phyloP scores from a whole-genome alignment of 2,329 filamentous ascomycete genomes.

The Penicillium sp. region DNA sequence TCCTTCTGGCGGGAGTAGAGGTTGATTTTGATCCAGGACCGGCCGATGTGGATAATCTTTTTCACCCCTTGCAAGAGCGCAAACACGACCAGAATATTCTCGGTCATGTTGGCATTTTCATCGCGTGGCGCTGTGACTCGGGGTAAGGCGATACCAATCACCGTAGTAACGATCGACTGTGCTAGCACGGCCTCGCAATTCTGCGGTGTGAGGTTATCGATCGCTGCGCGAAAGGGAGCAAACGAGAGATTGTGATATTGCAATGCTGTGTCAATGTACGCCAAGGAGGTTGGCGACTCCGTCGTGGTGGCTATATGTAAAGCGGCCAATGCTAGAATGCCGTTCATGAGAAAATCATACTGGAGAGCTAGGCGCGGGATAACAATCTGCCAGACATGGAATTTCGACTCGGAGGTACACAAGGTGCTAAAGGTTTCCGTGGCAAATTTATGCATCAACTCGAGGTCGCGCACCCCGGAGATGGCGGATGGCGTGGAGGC shows the following conservation, averaged over 20 bases:
- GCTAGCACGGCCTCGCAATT: constrained; percentile 43
- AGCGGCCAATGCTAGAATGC: constrained; percentile 43
- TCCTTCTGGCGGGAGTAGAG: constrained; percentile 49
- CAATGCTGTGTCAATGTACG: constrained; percentile 40
- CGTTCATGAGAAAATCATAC: constrained; percentile 46
- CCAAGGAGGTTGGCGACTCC: constrained; percentile 31
- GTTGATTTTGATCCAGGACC: constrained; percentile 51
- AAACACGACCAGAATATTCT: constrained; percentile 39
- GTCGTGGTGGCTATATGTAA: constrained; percentile 42
- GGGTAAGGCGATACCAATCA: constrained; percentile 39
- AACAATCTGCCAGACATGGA: constrained; percentile 43
- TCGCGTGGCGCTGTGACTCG: constrained; percentile 32
- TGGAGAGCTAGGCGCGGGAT: constrained; percentile 43
- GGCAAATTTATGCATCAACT: constrained; percentile 56
- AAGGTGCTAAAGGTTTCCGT: constrained; percentile 50
- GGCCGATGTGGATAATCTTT: constrained; percentile 36
- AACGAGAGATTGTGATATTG: constrained; percentile 40
- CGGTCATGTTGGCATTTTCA: constrained; percentile 34
- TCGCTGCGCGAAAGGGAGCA: constrained; percentile 36
- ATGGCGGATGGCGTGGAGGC: constrained; percentile 17
- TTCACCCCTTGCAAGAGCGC: constrained; percentile 39
- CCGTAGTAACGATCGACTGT: constrained; percentile 40
- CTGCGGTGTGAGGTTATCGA: constrained; percentile 36
- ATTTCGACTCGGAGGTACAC: constrained; percentile 32
- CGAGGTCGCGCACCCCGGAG: constrained; percentile 44